phyloP scores from a whole-genome alignment of 2,329 filamentous ascomycete genomes.

The Orbilia javanica region DNA sequence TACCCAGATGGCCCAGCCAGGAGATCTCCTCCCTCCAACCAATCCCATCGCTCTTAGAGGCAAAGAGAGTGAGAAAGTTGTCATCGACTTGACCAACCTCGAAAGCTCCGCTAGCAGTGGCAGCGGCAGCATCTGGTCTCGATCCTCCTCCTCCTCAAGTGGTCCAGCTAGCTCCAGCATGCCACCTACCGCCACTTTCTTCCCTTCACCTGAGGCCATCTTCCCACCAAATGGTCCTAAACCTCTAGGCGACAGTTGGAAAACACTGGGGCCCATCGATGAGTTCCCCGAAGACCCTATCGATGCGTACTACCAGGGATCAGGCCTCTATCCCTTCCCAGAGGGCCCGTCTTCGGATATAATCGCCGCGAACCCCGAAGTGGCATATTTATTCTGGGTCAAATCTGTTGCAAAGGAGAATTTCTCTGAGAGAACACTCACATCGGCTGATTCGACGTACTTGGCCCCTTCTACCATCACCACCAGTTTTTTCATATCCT shows the following conservation, averaged over 20 bases:
- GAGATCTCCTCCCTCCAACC: neutral
- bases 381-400: constrained; percentile 31
- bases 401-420: constrained; percentile 1
- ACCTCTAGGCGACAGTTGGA: neutral
- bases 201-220: neutral
- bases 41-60: neutral
- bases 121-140: constrained; percentile 1
- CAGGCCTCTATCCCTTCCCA: neutral
- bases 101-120: neutral
- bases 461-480: neutral
- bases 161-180: neutral
- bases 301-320: neutral
- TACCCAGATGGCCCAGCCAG: too few relatives aligned
- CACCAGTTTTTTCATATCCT: constrained; percentile 9
- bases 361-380: constrained; percentile 13
- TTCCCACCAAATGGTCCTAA: neutral
- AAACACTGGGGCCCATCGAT: constrained; percentile 12
- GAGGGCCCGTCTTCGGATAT: neutral
- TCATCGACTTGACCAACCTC: constrained; percentile 18
- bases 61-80: neutral
- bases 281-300: constrained; percentile 1
- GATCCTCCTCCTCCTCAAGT: neutral
- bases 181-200: neutral
- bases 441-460: neutral
- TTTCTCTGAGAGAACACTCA: neutral